Conservation (phyloP, 345 rosid species). For the Syzygium grande region DNA sequence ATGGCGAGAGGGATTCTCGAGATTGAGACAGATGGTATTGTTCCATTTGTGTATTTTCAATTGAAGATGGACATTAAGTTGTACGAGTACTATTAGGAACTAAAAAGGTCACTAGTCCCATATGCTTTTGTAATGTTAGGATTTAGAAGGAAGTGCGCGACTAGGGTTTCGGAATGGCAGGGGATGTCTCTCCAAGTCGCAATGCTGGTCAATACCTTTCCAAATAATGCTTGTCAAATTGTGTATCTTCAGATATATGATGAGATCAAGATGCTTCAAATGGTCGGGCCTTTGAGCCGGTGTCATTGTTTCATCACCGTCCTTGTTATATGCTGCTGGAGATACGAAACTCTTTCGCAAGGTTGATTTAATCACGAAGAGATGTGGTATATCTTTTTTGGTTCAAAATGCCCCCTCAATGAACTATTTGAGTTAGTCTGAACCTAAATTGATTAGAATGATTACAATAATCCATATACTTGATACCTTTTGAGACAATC, state of each 20-base stretch:
- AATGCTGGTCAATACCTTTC: neutral
- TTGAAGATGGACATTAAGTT: conserved; percentile 31
- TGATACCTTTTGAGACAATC: neutral
- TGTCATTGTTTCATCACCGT: neutral
- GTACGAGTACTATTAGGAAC: conserved; percentile 26
- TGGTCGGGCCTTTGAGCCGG: neutral
- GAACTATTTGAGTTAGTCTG: neutral
- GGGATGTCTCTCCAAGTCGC: neutral
- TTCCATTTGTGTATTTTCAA: conserved; percentile 44
- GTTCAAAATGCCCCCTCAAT: neutral
- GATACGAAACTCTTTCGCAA: neutral
- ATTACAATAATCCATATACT: neutral
- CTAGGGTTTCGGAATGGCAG: neutral
- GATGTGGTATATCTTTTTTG: neutral
- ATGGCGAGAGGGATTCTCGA: conserved; percentile 60
- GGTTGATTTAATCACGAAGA: neutral
- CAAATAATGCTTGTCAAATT: neutral
- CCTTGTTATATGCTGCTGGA: neutral
- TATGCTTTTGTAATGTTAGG: neutral
- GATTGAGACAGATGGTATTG: conserved; percentile 23
- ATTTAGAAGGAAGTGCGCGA: neutral
- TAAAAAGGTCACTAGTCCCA: neutral
- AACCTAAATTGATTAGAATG: neutral
- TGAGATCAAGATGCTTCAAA: neutral
- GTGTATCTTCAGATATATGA: neutral